Base-by-base conservation (phyloP, 2,329 filamentous ascomycete species). In the Oidium heveae region DNA sequence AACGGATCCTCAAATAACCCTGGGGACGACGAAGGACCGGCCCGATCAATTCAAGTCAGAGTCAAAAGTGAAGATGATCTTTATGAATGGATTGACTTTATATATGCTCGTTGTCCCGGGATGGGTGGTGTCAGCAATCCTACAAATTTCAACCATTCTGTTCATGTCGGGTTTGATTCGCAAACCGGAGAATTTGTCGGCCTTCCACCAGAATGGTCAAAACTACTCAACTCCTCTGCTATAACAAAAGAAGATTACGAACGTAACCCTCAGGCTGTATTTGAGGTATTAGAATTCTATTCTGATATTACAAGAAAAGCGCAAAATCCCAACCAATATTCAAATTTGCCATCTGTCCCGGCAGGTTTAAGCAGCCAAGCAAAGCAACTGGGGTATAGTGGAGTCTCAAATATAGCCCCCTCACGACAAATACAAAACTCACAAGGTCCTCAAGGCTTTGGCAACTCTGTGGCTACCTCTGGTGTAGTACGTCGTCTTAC, bases 221-320 rank as follows among this genome's bases (percentile, higher is more conserved):
- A 93, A 68, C 74, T 98, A 53, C 74, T 98, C 60, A 96, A 91
- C 64, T 88, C 87, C 9, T 96, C 91, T 2, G 91, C 91, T 56
- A 91, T 98, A 64, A 96, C 91, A 57, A 94, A 95, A 69, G 91
- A 98, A 64, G 91, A 98, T 66, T 96, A 96, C 68, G 86, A 94
- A 69, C 88, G 91, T 65, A 95, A 98, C 64, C 91, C 91, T 5
- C 83, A 89, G 70, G 86, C 79, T 56, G 83, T 79, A 28, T 80
- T 86, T 55, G 84, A 89, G 65, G 84, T 86, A 47, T 71, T 89
- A 18, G 82, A 88, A 66, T 89, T 89, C 69, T 89, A 88, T 69
- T 86, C 84, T 1, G 84, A 87, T 66, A 82, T 88, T 51, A 82
- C 82, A 58, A 86, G 86, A 70, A 74, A 82, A 58, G 74, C 77